These are phyloP conservation scores for Prosopis cineraria DNA, from an alignment of 306 rosid species.

Conservation along the genomic window DNA sequence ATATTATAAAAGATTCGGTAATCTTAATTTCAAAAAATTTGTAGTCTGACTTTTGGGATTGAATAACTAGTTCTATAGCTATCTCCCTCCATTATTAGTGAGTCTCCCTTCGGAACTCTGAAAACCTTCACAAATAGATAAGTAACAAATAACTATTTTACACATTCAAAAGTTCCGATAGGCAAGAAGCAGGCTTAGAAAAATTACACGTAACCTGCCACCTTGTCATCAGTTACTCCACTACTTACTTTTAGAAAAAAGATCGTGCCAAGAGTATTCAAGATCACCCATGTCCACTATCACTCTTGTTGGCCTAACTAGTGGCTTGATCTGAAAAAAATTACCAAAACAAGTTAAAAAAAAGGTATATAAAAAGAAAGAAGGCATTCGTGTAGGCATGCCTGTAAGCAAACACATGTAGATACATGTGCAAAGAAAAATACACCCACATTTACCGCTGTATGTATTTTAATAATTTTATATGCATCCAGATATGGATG, in stretches of 20 bases:
- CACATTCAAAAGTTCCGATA: neutral
- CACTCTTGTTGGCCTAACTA: constrained; percentile 67
- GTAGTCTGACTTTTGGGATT: neutral
- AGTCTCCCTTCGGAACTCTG: neutral
- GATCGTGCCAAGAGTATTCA: constrained; percentile 82
- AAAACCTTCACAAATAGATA: neutral
- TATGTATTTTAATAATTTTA: neutral
- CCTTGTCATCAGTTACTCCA: constrained; percentile 8
- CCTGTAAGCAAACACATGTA: neutral
- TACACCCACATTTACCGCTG: neutral
- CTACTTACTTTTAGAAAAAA: constrained; percentile 72
- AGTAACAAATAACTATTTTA: neutral
- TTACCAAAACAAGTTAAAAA: neutral
- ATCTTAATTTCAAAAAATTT: neutral
- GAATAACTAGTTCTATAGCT: neutral
- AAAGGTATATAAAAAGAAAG: neutral
- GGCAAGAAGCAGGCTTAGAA: neutral
- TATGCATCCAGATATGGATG: neutral
- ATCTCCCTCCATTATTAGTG: neutral
- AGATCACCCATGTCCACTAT: constrained; percentile 43
- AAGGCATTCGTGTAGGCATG: neutral
- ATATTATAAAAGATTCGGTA: neutral
- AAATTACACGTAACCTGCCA: neutral
- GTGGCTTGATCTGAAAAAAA: constrained; percentile 73
- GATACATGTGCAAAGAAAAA: neutral